phyloP scores from a whole-genome alignment of 139 green algal species.

The Diplosphaera chodatii region DNA sequence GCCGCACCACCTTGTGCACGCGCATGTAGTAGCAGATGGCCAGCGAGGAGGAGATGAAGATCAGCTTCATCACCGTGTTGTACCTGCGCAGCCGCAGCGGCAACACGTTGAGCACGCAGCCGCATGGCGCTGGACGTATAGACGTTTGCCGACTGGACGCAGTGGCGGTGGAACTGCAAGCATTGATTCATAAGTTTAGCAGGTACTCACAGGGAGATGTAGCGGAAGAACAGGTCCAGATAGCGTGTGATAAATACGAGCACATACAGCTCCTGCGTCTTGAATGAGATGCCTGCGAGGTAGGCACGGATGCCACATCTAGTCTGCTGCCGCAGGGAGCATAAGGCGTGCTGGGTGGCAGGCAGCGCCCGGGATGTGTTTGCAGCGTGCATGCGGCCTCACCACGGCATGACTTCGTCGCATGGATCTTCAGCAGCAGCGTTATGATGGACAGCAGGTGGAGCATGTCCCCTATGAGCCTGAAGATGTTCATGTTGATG shows the following conservation, averaged over 20 bases:
- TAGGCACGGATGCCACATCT: no score
- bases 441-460: constrained; percentile 89
- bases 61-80: constrained; percentile 98
- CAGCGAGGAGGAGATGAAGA: constrained; percentile 79
- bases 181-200: background rate
- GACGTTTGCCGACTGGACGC: no score
- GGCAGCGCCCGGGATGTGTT: no score
- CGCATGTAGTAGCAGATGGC: constrained; percentile 93
- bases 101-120: background rate
- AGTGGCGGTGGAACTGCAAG: background rate
- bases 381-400: background rate
- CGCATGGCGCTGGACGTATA: background rate
- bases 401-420: constrained; percentile 90
- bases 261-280: constrained; percentile 96
- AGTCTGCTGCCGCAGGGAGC: no score
- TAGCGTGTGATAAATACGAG: constrained; percentile 95
- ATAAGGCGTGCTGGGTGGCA: no score
- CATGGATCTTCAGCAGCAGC: constrained; percentile 93
- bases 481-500: constrained; percentile 97
- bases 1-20: constrained; percentile 74
- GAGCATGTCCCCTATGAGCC: constrained; percentile 92
- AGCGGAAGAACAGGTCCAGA: constrained; percentile 92
- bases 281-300: constrained; percentile 92
- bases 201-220: constrained; percentile 75
- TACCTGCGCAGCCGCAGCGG: constrained; percentile 57